phyloP scores from a whole-genome alignment of 2,329 filamentous ascomycete genomes.

The Grosmannia clavigera region DNA sequence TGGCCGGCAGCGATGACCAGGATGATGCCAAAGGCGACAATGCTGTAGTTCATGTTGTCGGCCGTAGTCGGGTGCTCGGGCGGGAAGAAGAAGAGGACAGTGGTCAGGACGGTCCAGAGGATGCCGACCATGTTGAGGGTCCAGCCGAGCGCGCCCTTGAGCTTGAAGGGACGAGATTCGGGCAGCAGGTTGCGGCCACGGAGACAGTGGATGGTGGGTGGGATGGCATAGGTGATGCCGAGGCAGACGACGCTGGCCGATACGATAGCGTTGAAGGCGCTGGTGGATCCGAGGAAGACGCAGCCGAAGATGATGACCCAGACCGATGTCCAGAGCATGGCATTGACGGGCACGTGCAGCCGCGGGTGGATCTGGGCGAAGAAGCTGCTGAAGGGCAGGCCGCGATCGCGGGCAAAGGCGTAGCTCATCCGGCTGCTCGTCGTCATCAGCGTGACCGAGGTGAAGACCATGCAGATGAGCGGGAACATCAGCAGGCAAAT shows the following conservation, averaged over 20 bases:
- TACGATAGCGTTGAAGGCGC: slow-evolving; percentile 44
- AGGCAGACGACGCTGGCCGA: slow-evolving; percentile 37
- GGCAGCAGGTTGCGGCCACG: slow-evolving; percentile 55
- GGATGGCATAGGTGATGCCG: slow-evolving; percentile 62
- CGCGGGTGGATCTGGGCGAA: slow-evolving; percentile 49
- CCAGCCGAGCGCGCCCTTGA: slow-evolving; percentile 25
- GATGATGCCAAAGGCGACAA: slow-evolving; percentile 36
- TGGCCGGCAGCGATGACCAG: slow-evolving; percentile 29
- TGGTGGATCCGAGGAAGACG: slow-evolving; percentile 49
- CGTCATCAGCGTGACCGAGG: slow-evolving; percentile 51
- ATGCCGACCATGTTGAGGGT: slow-evolving; percentile 35
- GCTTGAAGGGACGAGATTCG: slow-evolving; percentile 25
- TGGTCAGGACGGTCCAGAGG: slow-evolving; percentile 55
- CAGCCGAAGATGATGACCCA: slow-evolving; percentile 41
- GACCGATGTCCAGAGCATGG: slow-evolving; percentile 42
- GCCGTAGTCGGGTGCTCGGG: slow-evolving; percentile 51
- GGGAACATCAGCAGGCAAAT: slow-evolving; percentile 57
- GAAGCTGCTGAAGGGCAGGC: slow-evolving; percentile 47
- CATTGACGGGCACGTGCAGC: slow-evolving; percentile 54
- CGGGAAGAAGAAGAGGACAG: slow-evolving; percentile 63
- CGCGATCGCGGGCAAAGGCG: slow-evolving; percentile 55
- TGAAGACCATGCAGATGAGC: slow-evolving; percentile 50
- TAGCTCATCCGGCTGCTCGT: slow-evolving; percentile 46
- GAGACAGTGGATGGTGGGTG: slow-evolving; percentile 55
- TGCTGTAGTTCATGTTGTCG: slow-evolving; percentile 53